phyloP scores from a whole-genome alignment of 495 filamentous ascomycete species.

The Patellaria atrata region DNA sequence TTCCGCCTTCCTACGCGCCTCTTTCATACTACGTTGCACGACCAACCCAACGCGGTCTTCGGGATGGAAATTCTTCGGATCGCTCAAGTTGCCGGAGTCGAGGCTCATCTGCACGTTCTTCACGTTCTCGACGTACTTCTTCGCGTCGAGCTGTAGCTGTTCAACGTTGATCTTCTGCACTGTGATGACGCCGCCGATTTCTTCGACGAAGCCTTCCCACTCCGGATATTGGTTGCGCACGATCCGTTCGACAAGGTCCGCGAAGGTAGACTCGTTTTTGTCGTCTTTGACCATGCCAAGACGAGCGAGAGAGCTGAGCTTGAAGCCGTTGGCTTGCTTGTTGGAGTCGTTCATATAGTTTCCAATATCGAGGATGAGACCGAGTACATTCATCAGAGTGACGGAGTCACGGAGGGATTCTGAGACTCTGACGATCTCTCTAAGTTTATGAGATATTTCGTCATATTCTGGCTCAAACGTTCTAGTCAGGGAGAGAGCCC shows the following conservation, averaged over 20 bases:
- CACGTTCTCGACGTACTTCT: constrained; percentile 87
- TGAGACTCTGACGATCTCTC: constrained; percentile 67
- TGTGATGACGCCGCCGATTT: constrained; percentile 65
- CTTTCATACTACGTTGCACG: constrained; percentile 88
- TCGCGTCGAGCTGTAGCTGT: constrained; percentile 76
- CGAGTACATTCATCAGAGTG: constrained; percentile 85
- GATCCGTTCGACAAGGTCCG: constrained; percentile 93
- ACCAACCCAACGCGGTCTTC: constrained; percentile 89
- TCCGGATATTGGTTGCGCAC: constrained; percentile 92
- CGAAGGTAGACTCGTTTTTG: constrained; percentile 93
- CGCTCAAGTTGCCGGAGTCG: constrained; percentile 86
- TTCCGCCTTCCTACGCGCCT: constrained; percentile 87
- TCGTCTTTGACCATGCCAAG: constrained; percentile 97
- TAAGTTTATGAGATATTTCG: constrained; percentile 67
- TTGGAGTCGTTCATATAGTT: constrained; percentile 99
- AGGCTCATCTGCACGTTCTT: constrained; percentile 82
- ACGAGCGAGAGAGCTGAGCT: constrained; percentile 84
- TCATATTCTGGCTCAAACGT: constrained; percentile 85
- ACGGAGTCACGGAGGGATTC: constrained; percentile 85
- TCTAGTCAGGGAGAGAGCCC: constrained; percentile 72
- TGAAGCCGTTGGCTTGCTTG: constrained; percentile 96
- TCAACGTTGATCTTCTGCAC: constrained; percentile 95
- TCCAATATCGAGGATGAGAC: constrained; percentile 90
- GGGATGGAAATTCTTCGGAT: constrained; percentile 95
- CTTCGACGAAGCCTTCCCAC: constrained; percentile 78